A percentile compares a stretch with the other conserved stretches of the same genome.
These are phyloP conservation scores for Cyclotella baltica DNA, from an alignment of 108 stramenopile genomes.

Conservation along the genomic window DNA sequence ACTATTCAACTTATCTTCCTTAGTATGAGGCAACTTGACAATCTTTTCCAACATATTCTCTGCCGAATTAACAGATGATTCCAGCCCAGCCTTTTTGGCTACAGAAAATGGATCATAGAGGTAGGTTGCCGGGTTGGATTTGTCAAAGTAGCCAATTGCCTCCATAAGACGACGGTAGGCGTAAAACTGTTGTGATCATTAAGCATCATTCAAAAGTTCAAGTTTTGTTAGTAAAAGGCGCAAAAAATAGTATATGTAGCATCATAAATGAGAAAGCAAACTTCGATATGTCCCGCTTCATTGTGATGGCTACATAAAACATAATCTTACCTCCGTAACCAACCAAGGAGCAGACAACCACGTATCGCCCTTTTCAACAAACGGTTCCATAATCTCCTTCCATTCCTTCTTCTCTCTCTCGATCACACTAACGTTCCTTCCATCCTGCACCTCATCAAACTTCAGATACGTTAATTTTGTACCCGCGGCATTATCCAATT, in stretches of 20 bases:
- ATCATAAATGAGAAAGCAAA: neutral
- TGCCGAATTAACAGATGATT: constrained; percentile 66
- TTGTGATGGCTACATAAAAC: neutral
- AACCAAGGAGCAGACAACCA: constrained; percentile 97
- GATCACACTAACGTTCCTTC: constrained; percentile 31
- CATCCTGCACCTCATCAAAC: constrained; percentile 61
- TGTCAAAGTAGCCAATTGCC: constrained; percentile 85
- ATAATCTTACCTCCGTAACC: constrained; percentile 68
- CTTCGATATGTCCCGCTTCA: no score
- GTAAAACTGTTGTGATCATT: constrained; percentile 76
- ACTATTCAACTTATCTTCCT: constrained; percentile 44
- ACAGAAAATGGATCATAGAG: constrained; percentile 89
- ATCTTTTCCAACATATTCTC: constrained; percentile 79
- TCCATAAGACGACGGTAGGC: constrained; percentile 90
- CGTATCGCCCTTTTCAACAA: constrained; percentile 69
- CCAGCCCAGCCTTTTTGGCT: constrained; percentile 84
- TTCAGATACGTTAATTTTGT: constrained; percentile 67
- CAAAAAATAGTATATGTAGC: no score
- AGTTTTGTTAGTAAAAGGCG: neutral
- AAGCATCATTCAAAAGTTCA: neutral
- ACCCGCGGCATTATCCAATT: constrained; percentile 71
- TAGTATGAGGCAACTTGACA: constrained; percentile 55
- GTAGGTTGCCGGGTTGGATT: constrained; percentile 65
- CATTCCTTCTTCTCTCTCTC: constrained; percentile 77
- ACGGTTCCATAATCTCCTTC: constrained; percentile 79